A percentile compares a stretch with the other conserved stretches of the same genome.
Evolutionary conservation across 2,329 filamentous ascomycete species (phyloP).

Genomic region (Fragosphaeria purpurea): DNA sequence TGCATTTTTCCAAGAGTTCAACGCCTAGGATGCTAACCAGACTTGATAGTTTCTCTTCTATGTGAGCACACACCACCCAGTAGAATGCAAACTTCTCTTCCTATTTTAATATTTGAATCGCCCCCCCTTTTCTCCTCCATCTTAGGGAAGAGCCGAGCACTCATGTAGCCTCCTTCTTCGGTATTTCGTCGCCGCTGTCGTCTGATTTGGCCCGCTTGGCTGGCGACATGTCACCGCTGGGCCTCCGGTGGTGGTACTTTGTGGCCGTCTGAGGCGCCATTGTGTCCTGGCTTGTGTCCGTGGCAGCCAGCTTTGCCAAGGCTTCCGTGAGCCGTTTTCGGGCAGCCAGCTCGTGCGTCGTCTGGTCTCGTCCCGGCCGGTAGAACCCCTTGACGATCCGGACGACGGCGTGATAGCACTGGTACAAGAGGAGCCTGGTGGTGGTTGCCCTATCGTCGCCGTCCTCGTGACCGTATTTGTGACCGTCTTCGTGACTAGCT

Average conservation of each 20-base stretch:
- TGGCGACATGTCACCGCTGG: conserved; percentile 31
- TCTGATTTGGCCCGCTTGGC: conserved; percentile 28
- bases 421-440: conserved; percentile 44
- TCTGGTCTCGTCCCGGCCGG: conserved; percentile 37
- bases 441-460: conserved; percentile 25
- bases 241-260: conserved; percentile 24
- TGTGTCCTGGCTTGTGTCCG: conserved; percentile 8
- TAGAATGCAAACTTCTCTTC: too few species aligned
- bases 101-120: too few species aligned
- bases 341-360: conserved; percentile 40
- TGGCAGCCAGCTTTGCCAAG: conserved; percentile 32
- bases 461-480: conserved; percentile 4
- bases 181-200: conserved; percentile 9
- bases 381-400: conserved; percentile 47
- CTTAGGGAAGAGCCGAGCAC: too few species aligned
- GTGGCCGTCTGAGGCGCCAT: conserved; percentile 15
- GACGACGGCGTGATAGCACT: conserved; percentile 45
- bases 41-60: too few species aligned
- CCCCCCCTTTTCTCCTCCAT: too few species aligned
- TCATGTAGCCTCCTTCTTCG: too few species aligned
- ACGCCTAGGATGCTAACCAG: too few species aligned
- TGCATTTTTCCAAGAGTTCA: too few species aligned
- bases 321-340: conserved; percentile 39
- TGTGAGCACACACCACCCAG: too few species aligned
- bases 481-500: neutral